Percentiles rank a stretch among this genome's conserved stretches.
Conservation (phyloP, 2,329 filamentous ascomycete genomes). For the Pseudogymnoascus sp. region DNA sequence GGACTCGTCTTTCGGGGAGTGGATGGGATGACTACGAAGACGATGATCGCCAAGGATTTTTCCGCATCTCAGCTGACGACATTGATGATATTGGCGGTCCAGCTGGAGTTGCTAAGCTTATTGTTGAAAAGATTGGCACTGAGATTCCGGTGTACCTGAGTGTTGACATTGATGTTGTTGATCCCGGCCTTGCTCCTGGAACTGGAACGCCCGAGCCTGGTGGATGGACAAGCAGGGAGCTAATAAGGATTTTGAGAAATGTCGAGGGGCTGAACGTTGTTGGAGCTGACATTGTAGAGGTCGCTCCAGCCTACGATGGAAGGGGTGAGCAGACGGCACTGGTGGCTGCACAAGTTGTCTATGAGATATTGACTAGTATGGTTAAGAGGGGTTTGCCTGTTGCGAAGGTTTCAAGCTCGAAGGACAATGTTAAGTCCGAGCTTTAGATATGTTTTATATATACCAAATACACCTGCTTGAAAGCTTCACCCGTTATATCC, state of each 20-base stretch:
- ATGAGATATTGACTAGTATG: constrained; percentile 75
- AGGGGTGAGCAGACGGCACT: constrained; percentile 73
- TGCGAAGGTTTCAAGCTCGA: not conserved
- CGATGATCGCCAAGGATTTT: constrained; percentile 69
- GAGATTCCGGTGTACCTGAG: constrained; percentile 74
- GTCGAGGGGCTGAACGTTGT: constrained; percentile 79
- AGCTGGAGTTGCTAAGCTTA: constrained; percentile 60
- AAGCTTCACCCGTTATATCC: not conserved
- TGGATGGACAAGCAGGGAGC: constrained; percentile 82
- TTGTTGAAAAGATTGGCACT: constrained; percentile 64
- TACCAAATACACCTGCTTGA: not conserved
- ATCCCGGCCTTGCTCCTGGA: constrained; percentile 62
- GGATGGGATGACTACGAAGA: constrained; percentile 63
- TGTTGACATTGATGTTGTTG: constrained; percentile 75
- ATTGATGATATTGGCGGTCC: constrained; percentile 74
- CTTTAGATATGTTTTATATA: not conserved
- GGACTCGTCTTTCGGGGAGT: constrained; percentile 63
- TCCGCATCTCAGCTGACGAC: constrained; percentile 74
- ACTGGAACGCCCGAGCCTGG: constrained; percentile 87
- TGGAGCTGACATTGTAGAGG: constrained; percentile 85
- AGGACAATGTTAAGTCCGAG: not conserved
- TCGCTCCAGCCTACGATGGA: constrained; percentile 78
- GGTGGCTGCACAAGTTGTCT: constrained; percentile 76
- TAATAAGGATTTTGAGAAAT: constrained; percentile 75
- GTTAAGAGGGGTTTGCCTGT: constrained; percentile 47